phyloP scores from a whole-genome alignment of 371 early-diverging fungal species.

The Mortierella sp. region DNA sequence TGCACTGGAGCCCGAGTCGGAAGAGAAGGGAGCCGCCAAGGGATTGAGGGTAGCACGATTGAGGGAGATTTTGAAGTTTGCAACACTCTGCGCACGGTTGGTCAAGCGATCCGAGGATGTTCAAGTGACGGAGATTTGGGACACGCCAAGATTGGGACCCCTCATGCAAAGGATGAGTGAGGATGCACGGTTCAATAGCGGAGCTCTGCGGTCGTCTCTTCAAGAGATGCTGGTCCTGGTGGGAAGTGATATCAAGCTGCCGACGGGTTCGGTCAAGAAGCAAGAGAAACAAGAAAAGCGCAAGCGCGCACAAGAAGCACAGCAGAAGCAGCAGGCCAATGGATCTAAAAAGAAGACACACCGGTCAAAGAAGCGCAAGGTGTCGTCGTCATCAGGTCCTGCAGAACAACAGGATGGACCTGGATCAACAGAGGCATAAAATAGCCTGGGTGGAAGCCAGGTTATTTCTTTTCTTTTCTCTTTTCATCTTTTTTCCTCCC shows the following conservation, averaged over 20 bases:
- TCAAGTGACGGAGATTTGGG: constrained; percentile 47
- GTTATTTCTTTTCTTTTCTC: too few species aligned
- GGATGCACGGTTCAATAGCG: constrained; percentile 45
- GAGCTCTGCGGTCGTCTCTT: constrained; percentile 47
- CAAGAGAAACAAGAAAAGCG: constrained; percentile 54
- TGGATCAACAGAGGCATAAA: not conserved
- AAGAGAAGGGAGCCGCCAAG: constrained; percentile 53
- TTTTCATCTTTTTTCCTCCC: too few species aligned
- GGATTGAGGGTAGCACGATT: constrained; percentile 52
- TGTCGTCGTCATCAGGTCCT: not conserved
- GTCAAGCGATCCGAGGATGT: constrained; percentile 45
- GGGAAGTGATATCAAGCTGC: constrained; percentile 51
- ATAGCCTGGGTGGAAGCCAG: too few species aligned
- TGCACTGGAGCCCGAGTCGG: constrained; percentile 49
- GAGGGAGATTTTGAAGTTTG: constrained; percentile 59
- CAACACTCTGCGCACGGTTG: constrained; percentile 45
- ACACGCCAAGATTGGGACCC: constrained; percentile 44
- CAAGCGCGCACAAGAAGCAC: constrained; percentile 40
- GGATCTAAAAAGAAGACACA: constrained; percentile 53
- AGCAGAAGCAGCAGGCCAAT: constrained; percentile 13
- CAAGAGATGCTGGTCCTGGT: constrained; percentile 51
- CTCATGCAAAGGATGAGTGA: constrained; percentile 45
- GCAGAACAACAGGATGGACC: not conserved
- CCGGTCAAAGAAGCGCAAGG: constrained; percentile 53
- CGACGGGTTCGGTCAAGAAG: constrained; percentile 42